Evolutionary conservation across 495 filamentous ascomycete species (phyloP).

Genomic region (Penicillium egyptiacum): DNA sequence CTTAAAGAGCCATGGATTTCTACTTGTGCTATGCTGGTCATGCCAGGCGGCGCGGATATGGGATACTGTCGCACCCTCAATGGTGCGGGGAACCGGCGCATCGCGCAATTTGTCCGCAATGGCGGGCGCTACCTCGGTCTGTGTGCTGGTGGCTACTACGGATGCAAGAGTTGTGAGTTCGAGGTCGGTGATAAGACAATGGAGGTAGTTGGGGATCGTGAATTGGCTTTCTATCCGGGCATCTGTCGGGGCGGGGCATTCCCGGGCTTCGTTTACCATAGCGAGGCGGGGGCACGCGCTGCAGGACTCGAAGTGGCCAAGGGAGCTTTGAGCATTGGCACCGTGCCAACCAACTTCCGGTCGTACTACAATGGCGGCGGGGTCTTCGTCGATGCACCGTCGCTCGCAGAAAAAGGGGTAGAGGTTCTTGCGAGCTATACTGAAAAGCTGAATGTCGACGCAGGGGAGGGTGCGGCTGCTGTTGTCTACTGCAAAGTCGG

Average conservation of each 20-base stretch:
- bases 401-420: conserved; percentile 60
- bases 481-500: conserved; percentile 87
- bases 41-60: conserved; percentile 93
- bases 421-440: conserved; percentile 82
- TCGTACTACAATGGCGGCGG: conserved; percentile 96
- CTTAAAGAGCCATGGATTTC: conserved; percentile 90
- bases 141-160: conserved; percentile 96
- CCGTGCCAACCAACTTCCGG: conserved; percentile 63
- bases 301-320: conserved; percentile 66
- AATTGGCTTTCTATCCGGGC: conserved; percentile 86
- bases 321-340: conserved; percentile 51
- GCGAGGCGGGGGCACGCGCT: conserved; percentile 80
- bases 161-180: conserved; percentile 77
- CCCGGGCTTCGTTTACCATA: conserved; percentile 85
- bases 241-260: conserved; percentile 86
- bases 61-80: conserved; percentile 88
- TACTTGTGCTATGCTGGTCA: conserved; percentile 83
- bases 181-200: conserved; percentile 79
- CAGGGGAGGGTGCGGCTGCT: conserved; percentile 69
- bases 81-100: conserved; percentile 80
- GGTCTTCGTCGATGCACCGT: conserved; percentile 81
- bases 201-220: conserved; percentile 83
- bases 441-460: conserved; percentile 72
- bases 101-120: conserved; percentile 78
- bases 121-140: conserved; percentile 87